Base-by-base conservation (phyloP, 2,329 filamentous ascomycete species). In the Aspergillus terreus region DNA sequence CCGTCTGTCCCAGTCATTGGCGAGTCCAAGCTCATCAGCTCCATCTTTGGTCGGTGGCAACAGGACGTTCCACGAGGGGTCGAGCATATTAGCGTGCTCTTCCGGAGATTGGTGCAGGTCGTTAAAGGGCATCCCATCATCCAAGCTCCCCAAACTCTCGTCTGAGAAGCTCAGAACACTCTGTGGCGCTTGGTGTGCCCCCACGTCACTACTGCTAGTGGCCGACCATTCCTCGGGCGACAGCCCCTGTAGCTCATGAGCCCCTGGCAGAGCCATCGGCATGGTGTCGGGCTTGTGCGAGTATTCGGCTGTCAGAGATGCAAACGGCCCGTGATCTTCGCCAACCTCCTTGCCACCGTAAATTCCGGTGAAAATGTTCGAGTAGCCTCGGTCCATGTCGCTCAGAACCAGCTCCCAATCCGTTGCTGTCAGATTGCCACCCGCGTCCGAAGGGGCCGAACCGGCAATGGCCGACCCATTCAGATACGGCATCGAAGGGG, bases 391-490 rank as follows among this genome's bases (percentile, higher is more conserved):
- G 61, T 95, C 90, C 67, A 95, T 84, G 19, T 86, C 86, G 4
- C 87, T 85, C 2, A 95, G 78, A 0, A 95, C 78, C 1, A 86
- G 83, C 68, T 95, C 90, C 91, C 90, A 95, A 61, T 94, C 89
- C 0, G 83, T 78, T 7, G 84, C 74, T 1, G 84, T 84, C 11
- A 86, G 78, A 2, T 61, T 56, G 3, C 63, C 61, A 4, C 49
- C 73, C 3, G 67, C 50, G 58, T 69, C 41, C 59, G 68, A 63
- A 59, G 63, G 62, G 65, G 80, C 71, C 70, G 44, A 84, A 72
- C 7, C 79, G 72, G 64, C 64, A 56, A 66, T 57, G 10, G 56
- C 53, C 33, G 57, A 61, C 33, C 53, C 47, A 27, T 64, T 59
- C 19, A 70, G 64, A n/a, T 64, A 61, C 17, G 64, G 60, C 33